phyloP scores from a whole-genome alignment of 1,139 yeast species.

The Hyphopichia pseudoburtonii region DNA sequence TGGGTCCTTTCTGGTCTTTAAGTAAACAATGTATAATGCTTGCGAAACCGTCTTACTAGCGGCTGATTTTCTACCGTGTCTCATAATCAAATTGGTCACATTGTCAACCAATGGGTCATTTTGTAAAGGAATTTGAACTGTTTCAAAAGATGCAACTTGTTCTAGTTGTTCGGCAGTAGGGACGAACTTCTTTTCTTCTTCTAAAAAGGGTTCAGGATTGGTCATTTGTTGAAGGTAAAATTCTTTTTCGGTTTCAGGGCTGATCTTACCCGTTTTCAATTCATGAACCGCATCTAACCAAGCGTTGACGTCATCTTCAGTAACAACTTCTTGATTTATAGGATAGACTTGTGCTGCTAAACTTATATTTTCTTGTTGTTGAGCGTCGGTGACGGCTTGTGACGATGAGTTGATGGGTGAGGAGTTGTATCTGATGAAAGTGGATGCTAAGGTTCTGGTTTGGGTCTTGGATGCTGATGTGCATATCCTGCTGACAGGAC shows the following conservation, averaged over 20 bases:
- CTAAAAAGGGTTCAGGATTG: slow-evolving; percentile 36
- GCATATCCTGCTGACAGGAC: slow-evolving; percentile 5
- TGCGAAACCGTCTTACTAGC: slow-evolving; percentile 75
- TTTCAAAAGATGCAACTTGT: slow-evolving; percentile 51
- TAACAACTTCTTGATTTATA: slow-evolving; percentile 34
- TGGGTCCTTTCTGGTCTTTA: slow-evolving; percentile 74
- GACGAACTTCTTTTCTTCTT: slow-evolving; percentile 40
- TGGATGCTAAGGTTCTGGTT: slow-evolving; percentile 2
- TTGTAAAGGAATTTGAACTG: slow-evolving; percentile 58
- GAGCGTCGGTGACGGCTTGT: slow-evolving; percentile 2
- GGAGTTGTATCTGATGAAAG: slow-evolving; percentile 8
- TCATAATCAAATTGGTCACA: slow-evolving; percentile 86
- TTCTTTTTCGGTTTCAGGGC: slow-evolving; percentile 41
- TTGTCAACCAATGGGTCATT: slow-evolving; percentile 73
- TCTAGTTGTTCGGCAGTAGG: slow-evolving; percentile 63
- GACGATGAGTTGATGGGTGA: slow-evolving; percentile 2
- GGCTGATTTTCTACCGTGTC: slow-evolving; percentile 81
- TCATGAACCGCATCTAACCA: slow-evolving; percentile 65
- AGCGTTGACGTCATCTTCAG: slow-evolving; percentile 61
- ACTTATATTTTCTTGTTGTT: slow-evolving; percentile 12
- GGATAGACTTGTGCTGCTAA: slow-evolving; percentile 43
- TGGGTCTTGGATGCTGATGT: neutral
- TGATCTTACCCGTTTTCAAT: slow-evolving; percentile 42
- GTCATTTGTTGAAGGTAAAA: slow-evolving; percentile 43
- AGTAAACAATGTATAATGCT: slow-evolving; percentile 78